Percentiles rank a stretch among this genome's conserved stretches.
Evolutionary conservation across 768 basidiomycete genomes (phyloP).

Genomic region (Cystobasidium tubakii): DNA sequence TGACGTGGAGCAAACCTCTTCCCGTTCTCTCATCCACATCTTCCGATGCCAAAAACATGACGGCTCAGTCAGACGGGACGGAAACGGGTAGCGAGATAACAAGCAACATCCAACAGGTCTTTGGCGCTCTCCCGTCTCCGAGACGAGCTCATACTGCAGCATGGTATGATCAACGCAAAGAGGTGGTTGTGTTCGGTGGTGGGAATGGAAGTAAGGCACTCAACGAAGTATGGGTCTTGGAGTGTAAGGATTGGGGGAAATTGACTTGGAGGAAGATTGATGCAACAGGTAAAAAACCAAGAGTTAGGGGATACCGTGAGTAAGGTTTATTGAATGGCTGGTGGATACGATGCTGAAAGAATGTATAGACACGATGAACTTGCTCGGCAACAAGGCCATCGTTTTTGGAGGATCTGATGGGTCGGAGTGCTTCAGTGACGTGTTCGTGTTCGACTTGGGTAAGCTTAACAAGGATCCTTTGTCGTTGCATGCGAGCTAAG

Average conservation of each 20-base stretch:
- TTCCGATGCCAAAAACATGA: not conserved
- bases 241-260: conserved; percentile 8
- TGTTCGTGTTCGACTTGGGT: conserved; percentile 84
- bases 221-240: conserved; percentile 7
- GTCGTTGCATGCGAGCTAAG: not conserved
- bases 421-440: conserved; percentile 75
- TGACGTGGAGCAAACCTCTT: conserved; percentile 34
- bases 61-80: not conserved
- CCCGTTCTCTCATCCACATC: not conserved
- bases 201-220: conserved; percentile 37
- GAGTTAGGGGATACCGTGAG: conserved; percentile 25
- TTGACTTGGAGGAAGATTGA: conserved; percentile 11
- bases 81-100: not conserved
- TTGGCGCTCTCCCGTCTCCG: conserved; percentile 24
- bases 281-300: conserved; percentile 25
- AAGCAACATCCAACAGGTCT: not conserved
- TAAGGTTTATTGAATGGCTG: not conserved
- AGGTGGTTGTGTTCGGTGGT: conserved; percentile 37
- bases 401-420: conserved; percentile 89
- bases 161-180: conserved; percentile 15
- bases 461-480: conserved; percentile 43
- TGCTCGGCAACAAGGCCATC: conserved; percentile 78
- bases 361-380: conserved; percentile 61
- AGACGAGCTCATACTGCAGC: conserved; percentile 38
- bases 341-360: conserved; percentile 37